Evolutionary conservation across 2,329 filamentous ascomycete species (phyloP).

Genomic region (Fusarium pininemorale): DNA sequence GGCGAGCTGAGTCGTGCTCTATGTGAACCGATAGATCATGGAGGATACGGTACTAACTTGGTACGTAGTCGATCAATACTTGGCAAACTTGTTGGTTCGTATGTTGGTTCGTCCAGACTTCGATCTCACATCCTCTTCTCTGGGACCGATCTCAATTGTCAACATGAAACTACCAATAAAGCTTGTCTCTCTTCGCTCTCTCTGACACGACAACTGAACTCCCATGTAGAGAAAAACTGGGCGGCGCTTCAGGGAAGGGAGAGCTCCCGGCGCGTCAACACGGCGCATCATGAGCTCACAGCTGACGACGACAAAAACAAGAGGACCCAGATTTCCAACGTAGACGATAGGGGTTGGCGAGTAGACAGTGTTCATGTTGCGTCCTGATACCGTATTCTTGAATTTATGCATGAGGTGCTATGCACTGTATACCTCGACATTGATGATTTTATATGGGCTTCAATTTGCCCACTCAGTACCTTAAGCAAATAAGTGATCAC

Average conservation of each 20-base stretch:
- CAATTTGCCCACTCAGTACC: neutral
- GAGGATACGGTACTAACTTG: neutral
- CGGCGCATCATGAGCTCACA: conserved; percentile 15
- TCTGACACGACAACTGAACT: neutral
- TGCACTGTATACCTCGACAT: neutral
- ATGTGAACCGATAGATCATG: neutral
- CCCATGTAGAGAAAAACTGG: neutral
- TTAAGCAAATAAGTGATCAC: neutral
- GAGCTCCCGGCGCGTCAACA: neutral
- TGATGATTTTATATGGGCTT: neutral
- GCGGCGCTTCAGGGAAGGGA: neutral
- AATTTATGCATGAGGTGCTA: neutral
- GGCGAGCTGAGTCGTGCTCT: neutral
- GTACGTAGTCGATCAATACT: neutral
- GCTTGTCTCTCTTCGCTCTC: neutral
- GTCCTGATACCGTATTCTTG: conserved; percentile 3
- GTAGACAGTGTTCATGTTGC: conserved; percentile 5
- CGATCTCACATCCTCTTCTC: conserved; percentile 1
- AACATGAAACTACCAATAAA: conserved; percentile 19
- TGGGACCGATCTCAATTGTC: neutral
- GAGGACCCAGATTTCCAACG: conserved; percentile 6
- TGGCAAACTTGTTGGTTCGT: conserved; percentile 4
- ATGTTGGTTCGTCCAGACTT: neutral
- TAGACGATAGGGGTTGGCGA: neutral
- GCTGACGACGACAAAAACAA: conserved; percentile 26